phyloP scores from a whole-genome alignment of 495 filamentous ascomycete species.

The Xylaria cubensis region DNA sequence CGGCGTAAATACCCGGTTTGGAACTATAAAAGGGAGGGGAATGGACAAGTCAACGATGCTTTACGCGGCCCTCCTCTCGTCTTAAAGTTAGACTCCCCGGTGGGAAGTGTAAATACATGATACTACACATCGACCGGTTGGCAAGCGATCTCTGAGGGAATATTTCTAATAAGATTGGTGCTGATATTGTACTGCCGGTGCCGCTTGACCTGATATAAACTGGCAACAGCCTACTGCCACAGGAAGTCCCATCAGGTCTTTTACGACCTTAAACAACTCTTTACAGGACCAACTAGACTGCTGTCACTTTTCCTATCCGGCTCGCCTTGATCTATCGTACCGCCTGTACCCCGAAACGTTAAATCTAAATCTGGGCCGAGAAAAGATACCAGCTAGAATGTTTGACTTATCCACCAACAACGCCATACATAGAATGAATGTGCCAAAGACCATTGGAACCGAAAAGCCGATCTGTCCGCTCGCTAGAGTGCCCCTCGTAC shows the following conservation, averaged over 20 bases:
- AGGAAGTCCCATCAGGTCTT: background rate
- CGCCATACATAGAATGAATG: background rate
- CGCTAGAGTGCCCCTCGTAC: background rate
- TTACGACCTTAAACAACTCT: background rate
- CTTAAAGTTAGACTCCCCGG: background rate
- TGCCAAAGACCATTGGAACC: background rate
- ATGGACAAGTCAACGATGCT: background rate
- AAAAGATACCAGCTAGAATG: background rate
- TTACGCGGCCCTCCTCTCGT: background rate
- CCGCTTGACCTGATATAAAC: background rate
- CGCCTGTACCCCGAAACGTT: background rate
- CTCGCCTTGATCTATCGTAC: background rate
- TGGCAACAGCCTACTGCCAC: background rate
- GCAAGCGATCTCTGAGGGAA: background rate
- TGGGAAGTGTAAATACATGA: background rate
- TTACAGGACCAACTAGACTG: background rate
- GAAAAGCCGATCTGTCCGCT: background rate
- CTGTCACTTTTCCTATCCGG: background rate
- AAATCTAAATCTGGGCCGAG: background rate
- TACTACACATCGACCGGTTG: background rate
- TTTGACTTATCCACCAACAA: background rate
- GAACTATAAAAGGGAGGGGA: background rate
- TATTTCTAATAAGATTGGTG: background rate
- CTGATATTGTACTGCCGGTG: background rate
- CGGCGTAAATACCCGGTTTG: conserved; percentile 28